Evolutionary conservation across 495 filamentous ascomycete genomes (phyloP), one percentile per base, ranked within the genome.

Genomic region (Penicillium pancosmium): DNA sequence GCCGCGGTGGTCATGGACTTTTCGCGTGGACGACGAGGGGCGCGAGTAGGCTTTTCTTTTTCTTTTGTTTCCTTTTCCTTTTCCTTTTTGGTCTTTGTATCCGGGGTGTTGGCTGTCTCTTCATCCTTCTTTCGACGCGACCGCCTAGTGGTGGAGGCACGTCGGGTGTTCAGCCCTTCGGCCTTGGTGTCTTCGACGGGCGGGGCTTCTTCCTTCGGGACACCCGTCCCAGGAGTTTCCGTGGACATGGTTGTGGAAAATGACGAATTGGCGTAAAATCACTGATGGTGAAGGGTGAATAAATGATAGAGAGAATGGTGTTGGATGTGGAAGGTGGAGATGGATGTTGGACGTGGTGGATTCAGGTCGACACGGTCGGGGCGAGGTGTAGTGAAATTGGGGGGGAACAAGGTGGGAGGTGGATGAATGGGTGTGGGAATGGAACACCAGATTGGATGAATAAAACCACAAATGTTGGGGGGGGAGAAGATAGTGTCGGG

Each of bases 111-210:
- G 52, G 62, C 13, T 21, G 50, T 52, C 1, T 69, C 70, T 55
- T 77, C 74, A 51, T 76, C 74, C 71, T 77, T 78, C 70, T 78
- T 79, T 46, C 76, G 75, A 74, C 76, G 76, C 75, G 76, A 77
- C 71, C 76, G 76, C 61, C 75, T 69, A 52, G 63, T 50, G 41
- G 55, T 64, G 23, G 72, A 74, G 35, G 64, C 70, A 63, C 71
- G 70, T 60, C 70, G 67, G 48, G 63, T 61, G 61, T 49, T 53
- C 50, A 65, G 55, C 46, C 53, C 63, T 50, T 64, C 61, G 57
- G 56, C 35, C 15, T 69, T 53, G 34, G 53, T 43, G 4, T 13
- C 9, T 44, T 63, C 57, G 44, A 55, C 38, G n/a, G 60, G 44
- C 23, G 54, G 56, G 33, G 53, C 65, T 33, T 68, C 67, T 19